These are phyloP conservation scores for Rhynchosporium secalis DNA, from an alignment of 2,329 filamentous ascomycete species.

Conservation along the genomic window DNA sequence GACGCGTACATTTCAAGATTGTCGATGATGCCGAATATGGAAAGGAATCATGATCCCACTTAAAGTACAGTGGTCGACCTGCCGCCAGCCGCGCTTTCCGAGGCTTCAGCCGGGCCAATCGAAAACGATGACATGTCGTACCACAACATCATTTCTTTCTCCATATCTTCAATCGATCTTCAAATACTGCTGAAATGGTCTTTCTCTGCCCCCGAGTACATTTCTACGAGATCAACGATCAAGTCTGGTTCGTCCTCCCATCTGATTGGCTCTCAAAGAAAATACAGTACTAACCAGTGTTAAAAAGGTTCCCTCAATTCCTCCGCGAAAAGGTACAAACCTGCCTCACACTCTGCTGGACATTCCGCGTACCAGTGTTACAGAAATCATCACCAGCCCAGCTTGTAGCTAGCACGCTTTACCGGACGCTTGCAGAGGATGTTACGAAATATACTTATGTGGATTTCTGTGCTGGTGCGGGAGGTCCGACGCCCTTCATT, in stretches of 20 bases:
- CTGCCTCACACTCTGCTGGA: conserved; percentile 65
- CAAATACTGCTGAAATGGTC: conserved; percentile 42
- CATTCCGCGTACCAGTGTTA: conserved; percentile 55
- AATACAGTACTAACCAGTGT: conserved; percentile 18
- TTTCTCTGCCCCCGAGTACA: conserved; percentile 59
- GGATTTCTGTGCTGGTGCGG: conserved; percentile 75
- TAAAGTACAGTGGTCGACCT: conserved; percentile 2
- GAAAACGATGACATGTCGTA: not conserved
- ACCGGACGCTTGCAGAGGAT: conserved; percentile 48
- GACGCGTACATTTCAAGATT: conserved; percentile 29
- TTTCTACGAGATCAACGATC: conserved; percentile 68
- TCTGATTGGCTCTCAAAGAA: not conserved
- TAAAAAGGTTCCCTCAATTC: conserved; percentile 62
- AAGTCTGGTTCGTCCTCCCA: conserved; percentile 54
- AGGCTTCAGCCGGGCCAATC: conserved; percentile 16
- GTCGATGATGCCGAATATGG: not conserved
- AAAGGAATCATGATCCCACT: not conserved
- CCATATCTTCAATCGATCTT: conserved; percentile 9
- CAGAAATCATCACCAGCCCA: conserved; percentile 58
- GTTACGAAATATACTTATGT: conserved; percentile 62
- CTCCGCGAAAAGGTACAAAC: conserved; percentile 65
- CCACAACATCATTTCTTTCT: conserved; percentile 5
- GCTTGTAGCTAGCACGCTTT: conserved; percentile 59
- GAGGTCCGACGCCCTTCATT: conserved; percentile 67
- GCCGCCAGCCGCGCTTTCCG: conserved; percentile 29